Conservation (phyloP, 805 yeast genomes). For the Saturnispora bothae region DNA sequence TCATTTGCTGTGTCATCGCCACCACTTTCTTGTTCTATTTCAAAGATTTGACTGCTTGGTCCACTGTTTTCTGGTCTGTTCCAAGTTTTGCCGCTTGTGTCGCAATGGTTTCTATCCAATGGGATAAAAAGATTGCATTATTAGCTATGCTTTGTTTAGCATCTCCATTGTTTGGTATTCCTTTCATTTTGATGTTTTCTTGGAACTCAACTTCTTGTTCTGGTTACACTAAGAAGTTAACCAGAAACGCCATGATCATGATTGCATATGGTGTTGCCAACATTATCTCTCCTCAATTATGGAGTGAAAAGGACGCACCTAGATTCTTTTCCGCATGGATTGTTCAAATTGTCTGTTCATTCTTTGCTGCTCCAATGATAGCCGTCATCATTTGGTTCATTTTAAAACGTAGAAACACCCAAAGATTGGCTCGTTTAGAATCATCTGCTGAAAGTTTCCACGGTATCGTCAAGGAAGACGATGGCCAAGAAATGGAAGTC, state of each 20-base stretch:
- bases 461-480: conserved; percentile 21
- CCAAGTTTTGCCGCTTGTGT: conserved; percentile 34
- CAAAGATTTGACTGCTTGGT: conserved; percentile 20
- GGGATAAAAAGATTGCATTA: conserved; percentile 35
- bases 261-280: conserved; percentile 37
- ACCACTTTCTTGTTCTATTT: conserved; percentile 11
- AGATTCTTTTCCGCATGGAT: conserved; percentile 37
- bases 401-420: conserved; percentile 22
- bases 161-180: conserved; percentile 27
- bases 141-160: conserved; percentile 41
- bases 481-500: conserved; percentile 24
- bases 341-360: conserved; percentile 39
- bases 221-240: conserved; percentile 40
- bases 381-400: conserved; percentile 33
- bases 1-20: conserved; percentile 16
- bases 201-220: conserved; percentile 29
- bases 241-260: conserved; percentile 36
- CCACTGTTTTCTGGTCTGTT: conserved; percentile 28
- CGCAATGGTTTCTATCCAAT: conserved; percentile 20
- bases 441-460: conserved; percentile 13
- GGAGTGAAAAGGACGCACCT: conserved; percentile 39
- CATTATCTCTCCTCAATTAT: conserved; percentile 43
- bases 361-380: conserved; percentile 33
- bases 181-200: conserved; percentile 22
- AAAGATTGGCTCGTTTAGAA: conserved; percentile 24